These are phyloP conservation scores for Bipolaris sorokiniana DNA, from an alignment of 2,329 filamentous ascomycete species.

Conservation along the genomic window DNA sequence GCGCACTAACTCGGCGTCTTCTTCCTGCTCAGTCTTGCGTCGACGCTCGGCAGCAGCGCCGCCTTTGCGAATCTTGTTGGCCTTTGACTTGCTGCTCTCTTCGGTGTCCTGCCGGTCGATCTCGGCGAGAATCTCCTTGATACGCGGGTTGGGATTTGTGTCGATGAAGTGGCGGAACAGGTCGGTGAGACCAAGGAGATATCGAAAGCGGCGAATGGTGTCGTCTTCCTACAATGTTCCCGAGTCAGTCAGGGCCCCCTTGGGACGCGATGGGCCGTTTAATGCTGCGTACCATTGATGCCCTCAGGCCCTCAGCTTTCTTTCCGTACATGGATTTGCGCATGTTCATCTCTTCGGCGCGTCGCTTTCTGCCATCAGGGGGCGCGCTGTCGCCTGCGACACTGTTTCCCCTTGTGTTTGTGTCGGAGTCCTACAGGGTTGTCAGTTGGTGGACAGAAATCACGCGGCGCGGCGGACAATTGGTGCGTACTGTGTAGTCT, in stretches of 20 bases:
- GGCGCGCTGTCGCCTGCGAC: constrained; percentile 73
- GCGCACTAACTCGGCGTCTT: constrained; percentile 85
- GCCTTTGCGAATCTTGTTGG: constrained; percentile 78
- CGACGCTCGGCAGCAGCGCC: constrained; percentile 79
- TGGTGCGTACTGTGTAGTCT: constrained; percentile 62
- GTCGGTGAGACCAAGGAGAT: constrained; percentile 92
- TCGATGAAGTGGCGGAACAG: constrained; percentile 99
- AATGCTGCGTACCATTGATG: constrained; percentile 75
- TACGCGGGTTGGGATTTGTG: constrained; percentile 91
- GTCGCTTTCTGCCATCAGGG: constrained; percentile 79
- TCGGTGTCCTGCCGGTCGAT: constrained; percentile 91
- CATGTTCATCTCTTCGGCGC: constrained; percentile 86
- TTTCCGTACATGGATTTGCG: constrained; percentile 92
- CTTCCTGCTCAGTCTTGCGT: constrained; percentile 93
- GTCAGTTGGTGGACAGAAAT: constrained; percentile 26
- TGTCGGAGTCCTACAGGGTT: constrained; percentile 65
- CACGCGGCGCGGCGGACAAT: neutral
- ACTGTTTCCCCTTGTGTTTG: constrained; percentile 78
- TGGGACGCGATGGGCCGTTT: constrained; percentile 1
- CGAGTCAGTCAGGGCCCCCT: constrained; percentile 15
- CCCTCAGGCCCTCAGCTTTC: constrained; percentile 90
- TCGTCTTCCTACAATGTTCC: constrained; percentile 77
- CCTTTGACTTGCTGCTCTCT: constrained; percentile 71
- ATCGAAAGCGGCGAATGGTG: constrained; percentile 90
- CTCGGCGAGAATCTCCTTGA: constrained; percentile 90